Evolutionary conservation across 2,329 filamentous ascomycete species (phyloP).

Genomic region (Rutstroemia sp.): DNA sequence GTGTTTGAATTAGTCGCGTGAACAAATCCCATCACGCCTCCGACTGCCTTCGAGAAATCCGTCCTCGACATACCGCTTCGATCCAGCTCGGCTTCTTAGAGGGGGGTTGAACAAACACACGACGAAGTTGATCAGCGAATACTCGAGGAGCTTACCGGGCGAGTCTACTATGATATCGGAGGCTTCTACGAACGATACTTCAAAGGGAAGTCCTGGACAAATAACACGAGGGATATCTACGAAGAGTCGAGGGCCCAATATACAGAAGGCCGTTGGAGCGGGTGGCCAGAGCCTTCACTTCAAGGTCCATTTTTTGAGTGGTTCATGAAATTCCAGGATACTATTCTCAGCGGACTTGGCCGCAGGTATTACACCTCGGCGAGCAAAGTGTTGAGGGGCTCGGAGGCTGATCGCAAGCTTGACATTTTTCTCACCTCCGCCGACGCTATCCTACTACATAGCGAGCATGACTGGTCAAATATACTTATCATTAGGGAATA

Average conservation of each 20-base stretch:
- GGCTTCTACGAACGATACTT: constrained; percentile 20
- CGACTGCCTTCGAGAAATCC: too few relatives aligned
- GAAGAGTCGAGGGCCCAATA: constrained; percentile 19
- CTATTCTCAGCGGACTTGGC: background rate
- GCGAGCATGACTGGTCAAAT: background rate
- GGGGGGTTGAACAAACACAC: too few relatives aligned
- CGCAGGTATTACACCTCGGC: constrained; percentile 20
- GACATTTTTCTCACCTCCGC: constrained; percentile 18
- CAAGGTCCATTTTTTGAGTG: constrained; percentile 5
- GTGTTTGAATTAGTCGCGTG: too few relatives aligned
- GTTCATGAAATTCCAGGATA: too few relatives aligned
- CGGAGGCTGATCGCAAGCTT: constrained; percentile 22
- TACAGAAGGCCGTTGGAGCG: constrained; percentile 18
- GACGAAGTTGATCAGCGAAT: constrained; percentile 7
- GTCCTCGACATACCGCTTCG: too few relatives aligned
- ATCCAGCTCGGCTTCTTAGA: too few relatives aligned
- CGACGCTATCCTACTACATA: constrained; percentile 12
- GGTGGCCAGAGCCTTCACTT: constrained; percentile 20
- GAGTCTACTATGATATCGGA: background rate
- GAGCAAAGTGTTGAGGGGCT: constrained; percentile 21
- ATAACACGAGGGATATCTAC: constrained; percentile 20
- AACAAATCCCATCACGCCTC: too few relatives aligned
- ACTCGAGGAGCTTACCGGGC: constrained; percentile 17
- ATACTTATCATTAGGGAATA: background rate
- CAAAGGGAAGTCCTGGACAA: constrained; percentile 16